Evolutionary conservation across 352 stramenopile species (phyloP), one percentile per base, ranked within the genome.

Genomic region (Nothophytophthora sp.): DNA sequence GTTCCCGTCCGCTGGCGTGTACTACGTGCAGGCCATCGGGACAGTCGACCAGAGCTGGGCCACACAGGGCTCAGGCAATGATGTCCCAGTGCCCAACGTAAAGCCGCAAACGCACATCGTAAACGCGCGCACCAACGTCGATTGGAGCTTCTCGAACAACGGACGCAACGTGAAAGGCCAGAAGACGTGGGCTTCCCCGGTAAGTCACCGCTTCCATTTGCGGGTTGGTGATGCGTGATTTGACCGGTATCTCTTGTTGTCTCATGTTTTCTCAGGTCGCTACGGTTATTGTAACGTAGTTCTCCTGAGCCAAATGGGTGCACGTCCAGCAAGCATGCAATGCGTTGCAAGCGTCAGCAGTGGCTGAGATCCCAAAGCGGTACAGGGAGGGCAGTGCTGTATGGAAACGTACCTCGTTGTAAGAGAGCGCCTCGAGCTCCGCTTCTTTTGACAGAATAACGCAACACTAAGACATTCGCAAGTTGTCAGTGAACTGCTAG

Each of bases 61-160:
- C 18, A 56, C 45, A 29, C 77, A 90, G 57, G 73, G 73, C 19
- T 73, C 68, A 18, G 49, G 47, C 10, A 40, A 56, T 10, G 61
- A 66, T 27, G 9, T 52, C 1, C 66, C 76, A 3, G 50, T 64
- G 19, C 77, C 76, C 9, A 72, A 76, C 40, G 63, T 87, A 10
- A 70, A 63, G 22, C 79, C 82, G 11, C 79, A 92, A 64, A 83
- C 75, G 1, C 82, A 92, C 61, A 53, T 88, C 22, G 77, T 89
- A 30, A 90, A 92, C 48, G 77, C 67, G 33, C 76, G 82, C 34
- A 90, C 77, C 11, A 88, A 90, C 53, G 25, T 51, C 8, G 28
- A 67, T 10, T 89, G 73, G 76, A 56, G 46, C 45, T 83, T 69
- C 50, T 76, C 62, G 20, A 76, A 69, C 61, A 88, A 83, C 50